Percentiles rank a stretch among this genome's conserved stretches.
phyloP scores from a whole-genome alignment of 2,329 filamentous ascomycete genomes.

The Fusarium coffeatum region DNA sequence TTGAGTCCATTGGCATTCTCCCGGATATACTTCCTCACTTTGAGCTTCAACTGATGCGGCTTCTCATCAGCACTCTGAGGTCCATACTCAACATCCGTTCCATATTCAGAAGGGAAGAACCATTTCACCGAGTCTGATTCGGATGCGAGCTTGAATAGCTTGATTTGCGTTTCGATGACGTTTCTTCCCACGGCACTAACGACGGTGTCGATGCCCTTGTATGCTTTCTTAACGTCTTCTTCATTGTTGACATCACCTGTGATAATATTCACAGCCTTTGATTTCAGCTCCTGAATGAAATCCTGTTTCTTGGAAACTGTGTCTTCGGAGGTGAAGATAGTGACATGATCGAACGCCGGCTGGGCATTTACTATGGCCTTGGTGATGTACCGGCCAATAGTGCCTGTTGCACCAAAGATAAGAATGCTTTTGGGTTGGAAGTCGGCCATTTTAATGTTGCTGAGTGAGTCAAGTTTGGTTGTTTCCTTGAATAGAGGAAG shows the following conservation, averaged over 20 bases:
- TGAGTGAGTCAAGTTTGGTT: background rate
- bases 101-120: constrained; percentile 77
- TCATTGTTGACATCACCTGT: constrained; percentile 53
- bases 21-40: constrained; percentile 71
- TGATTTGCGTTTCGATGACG: constrained; percentile 70
- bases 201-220: constrained; percentile 71
- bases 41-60: constrained; percentile 77
- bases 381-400: constrained; percentile 57
- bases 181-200: constrained; percentile 72
- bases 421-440: constrained; percentile 39
- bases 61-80: constrained; percentile 68
- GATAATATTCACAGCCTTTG: constrained; percentile 42
- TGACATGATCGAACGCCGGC: constrained; percentile 50
- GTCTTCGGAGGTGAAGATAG: constrained; percentile 50
- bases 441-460: constrained; percentile 28
- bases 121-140: constrained; percentile 64
- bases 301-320: constrained; percentile 37
- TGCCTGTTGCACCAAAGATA: constrained; percentile 56
- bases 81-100: constrained; percentile 72
- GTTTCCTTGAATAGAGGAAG: background rate
- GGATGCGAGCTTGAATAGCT: constrained; percentile 70
- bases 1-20: constrained; percentile 65
- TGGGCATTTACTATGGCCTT: constrained; percentile 51
- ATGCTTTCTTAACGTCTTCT: constrained; percentile 66
- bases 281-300: constrained; percentile 37